Conservation (phyloP, 805 yeast species). For the Lipomyces spencermartinsiae region DNA sequence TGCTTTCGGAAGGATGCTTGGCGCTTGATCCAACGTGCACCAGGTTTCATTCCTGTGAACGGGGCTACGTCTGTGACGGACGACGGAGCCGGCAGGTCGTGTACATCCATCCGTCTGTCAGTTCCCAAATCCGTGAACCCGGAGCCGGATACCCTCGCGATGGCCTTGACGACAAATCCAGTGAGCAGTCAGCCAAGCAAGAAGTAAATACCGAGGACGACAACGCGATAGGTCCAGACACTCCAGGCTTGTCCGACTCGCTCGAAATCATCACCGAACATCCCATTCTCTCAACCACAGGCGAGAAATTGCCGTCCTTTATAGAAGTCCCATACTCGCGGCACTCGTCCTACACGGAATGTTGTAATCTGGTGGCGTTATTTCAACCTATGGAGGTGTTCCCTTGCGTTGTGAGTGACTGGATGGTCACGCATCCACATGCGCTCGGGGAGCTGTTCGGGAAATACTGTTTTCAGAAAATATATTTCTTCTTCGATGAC, state of each 20-base stretch:
- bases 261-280: slow-evolving; percentile 23
- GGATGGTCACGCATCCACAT: slow-evolving; percentile 51
- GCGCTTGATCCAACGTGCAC: slow-evolving; percentile 12
- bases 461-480: slow-evolving; percentile 43
- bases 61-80: slow-evolving; percentile 37
- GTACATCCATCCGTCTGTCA: slow-evolving; percentile 36
- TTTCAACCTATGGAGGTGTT: slow-evolving; percentile 53
- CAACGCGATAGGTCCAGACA: neutral
- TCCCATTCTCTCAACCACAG: slow-evolving; percentile 45
- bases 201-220: neutral
- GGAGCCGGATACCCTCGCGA: slow-evolving; percentile 41
- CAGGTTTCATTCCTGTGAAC: slow-evolving; percentile 33
- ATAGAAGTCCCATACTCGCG: slow-evolving; percentile 53
- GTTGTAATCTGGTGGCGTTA: slow-evolving; percentile 46
- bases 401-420: slow-evolving; percentile 51
- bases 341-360: slow-evolving; percentile 56
- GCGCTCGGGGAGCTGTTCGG: slow-evolving; percentile 53
- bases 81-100: neutral
- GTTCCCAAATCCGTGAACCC: slow-evolving; percentile 38
- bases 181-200: neutral
- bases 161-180: neutral
- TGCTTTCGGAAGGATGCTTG: slow-evolving; percentile 8
- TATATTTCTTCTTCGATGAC: slow-evolving; percentile 32
- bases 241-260: neutral
- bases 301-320: slow-evolving; percentile 48